These are phyloP conservation scores for Juglanconis sp. DNA, from an alignment of 2,329 filamentous ascomycete species.

Conservation along the genomic window DNA sequence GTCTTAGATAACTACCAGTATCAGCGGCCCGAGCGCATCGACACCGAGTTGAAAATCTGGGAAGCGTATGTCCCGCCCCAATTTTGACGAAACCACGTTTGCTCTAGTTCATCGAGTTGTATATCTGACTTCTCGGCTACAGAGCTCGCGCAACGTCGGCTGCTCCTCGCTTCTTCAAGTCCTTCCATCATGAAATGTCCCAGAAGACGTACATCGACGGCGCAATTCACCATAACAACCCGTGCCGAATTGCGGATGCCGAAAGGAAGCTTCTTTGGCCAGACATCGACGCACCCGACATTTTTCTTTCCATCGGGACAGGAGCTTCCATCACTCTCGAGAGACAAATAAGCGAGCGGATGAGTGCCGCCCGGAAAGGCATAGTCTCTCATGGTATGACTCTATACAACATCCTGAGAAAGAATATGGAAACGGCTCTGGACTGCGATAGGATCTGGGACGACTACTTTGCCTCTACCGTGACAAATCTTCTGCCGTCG, in stretches of 20 bases:
- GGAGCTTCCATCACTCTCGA: not conserved
- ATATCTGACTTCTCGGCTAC: not conserved
- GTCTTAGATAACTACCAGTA: not conserved
- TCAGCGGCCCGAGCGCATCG: not conserved
- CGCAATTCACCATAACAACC: slow-evolving; percentile 48
- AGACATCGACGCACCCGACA: not conserved
- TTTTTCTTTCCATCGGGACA: not conserved
- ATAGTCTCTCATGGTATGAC: slow-evolving; percentile 27
- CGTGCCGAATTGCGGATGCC: slow-evolving; percentile 45
- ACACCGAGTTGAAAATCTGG: not conserved
- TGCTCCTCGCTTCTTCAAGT: slow-evolving; percentile 48
- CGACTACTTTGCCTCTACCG: slow-evolving; percentile 19
- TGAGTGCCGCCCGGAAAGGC: slow-evolving; percentile 19
- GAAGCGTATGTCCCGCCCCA: not conserved
- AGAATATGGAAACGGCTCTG: slow-evolving; percentile 20
- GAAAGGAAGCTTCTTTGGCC: not conserved
- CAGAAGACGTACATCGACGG: slow-evolving; percentile 47
- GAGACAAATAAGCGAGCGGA: slow-evolving; percentile 31
- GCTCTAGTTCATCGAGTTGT: not conserved
- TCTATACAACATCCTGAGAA: slow-evolving; percentile 24
- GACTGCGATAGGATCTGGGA: slow-evolving; percentile 23
- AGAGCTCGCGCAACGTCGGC: slow-evolving; percentile 47
- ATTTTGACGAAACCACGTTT: not conserved
- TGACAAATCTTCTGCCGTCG: not conserved
- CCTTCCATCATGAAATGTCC: slow-evolving; percentile 45